Conservation (phyloP, 768 basidiomycete species). For the Tylopilus subfusipes region DNA sequence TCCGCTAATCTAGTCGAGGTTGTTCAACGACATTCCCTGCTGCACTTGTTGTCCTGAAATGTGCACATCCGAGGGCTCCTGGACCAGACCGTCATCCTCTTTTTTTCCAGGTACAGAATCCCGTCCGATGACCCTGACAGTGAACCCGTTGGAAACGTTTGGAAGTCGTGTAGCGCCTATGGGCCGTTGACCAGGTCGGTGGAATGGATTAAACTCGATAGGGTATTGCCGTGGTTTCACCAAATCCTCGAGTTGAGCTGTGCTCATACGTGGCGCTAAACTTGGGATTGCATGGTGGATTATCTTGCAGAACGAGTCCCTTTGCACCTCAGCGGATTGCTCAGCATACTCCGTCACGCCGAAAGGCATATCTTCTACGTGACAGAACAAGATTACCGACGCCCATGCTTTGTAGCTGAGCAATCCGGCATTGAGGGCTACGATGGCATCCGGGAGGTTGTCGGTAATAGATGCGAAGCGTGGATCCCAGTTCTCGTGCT, state of each 20-base stretch:
- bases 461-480: constrained; percentile 17
- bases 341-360: constrained; percentile 37
- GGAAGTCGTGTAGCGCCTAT: constrained; percentile 27
- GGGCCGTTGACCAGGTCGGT: constrained; percentile 31
- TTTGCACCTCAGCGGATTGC: constrained; percentile 33
- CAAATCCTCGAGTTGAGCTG: constrained; percentile 21
- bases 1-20: constrained; percentile 23
- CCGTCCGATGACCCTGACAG: constrained; percentile 25
- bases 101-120: constrained; percentile 5
- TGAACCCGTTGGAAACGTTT: constrained; percentile 33
- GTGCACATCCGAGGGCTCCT: not conserved
- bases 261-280: constrained; percentile 23
- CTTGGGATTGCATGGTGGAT: constrained; percentile 24
- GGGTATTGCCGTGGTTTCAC: constrained; percentile 27
- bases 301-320: constrained; percentile 29
- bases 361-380: constrained; percentile 29
- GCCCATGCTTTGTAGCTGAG: constrained; percentile 37
- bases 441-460: constrained; percentile 38
- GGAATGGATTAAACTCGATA: constrained; percentile 33
- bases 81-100: not conserved
- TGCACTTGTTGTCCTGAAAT: constrained; percentile 3
- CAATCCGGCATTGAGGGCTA: constrained; percentile 41
- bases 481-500: constrained; percentile 26
- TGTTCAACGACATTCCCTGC: constrained; percentile 23
- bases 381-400: constrained; percentile 33